Evolutionary conservation across 2,329 filamentous ascomycete genomes (phyloP), one percentile per base, ranked within the genome.

Genomic region (Verticillium albo-atrum): DNA sequence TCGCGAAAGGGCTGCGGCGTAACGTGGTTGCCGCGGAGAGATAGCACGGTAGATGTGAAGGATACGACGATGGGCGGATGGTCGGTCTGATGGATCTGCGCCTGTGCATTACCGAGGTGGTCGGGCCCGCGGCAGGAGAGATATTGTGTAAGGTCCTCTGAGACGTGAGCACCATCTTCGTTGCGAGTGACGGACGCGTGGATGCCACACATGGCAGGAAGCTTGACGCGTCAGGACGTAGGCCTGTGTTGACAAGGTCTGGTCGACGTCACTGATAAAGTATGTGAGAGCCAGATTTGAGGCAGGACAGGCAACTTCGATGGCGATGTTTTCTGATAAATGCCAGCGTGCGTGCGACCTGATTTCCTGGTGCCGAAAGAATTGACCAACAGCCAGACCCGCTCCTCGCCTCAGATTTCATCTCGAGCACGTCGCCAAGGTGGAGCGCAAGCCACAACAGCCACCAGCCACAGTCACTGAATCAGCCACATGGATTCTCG

Each of bases 1-100:
- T 89, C 83, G 50, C 82, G 72, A 4, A 96, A 82, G 2, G 95
- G 95, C 72, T 98, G 95, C 34, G 76, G 71, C 6, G 88, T 85
- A 55, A 95, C 70, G 62, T 84, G 79, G 55, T 86, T 82, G 27
- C 94, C 94, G 66, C 95, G 86, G n/a, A 99, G 79, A 4, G 92
- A 88, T n/a, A 98, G 83, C 1, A 99, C 94, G 0, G 92, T 96
- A 6, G 94, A 95, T 14, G 86, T 83, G 68, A 96, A 89, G 17
- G 79, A 82, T 62, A 94, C 66, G 65, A 77, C 75, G 61, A 80
- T 67, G 28, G 70, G 70, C 23, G 66, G 58, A 55, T 60, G 60
- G 47, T 69, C 68, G 55, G 65, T 59, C 14, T 58, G 55, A n/a
- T 66, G 60, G 14, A 76, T 58, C 60, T 63, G 66, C 54, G 65